Percentiles rank a stretch among this genome's conserved stretches.
Evolutionary conservation across 441 rosid species (phyloP).

Genomic region (Croton laevigatus): DNA sequence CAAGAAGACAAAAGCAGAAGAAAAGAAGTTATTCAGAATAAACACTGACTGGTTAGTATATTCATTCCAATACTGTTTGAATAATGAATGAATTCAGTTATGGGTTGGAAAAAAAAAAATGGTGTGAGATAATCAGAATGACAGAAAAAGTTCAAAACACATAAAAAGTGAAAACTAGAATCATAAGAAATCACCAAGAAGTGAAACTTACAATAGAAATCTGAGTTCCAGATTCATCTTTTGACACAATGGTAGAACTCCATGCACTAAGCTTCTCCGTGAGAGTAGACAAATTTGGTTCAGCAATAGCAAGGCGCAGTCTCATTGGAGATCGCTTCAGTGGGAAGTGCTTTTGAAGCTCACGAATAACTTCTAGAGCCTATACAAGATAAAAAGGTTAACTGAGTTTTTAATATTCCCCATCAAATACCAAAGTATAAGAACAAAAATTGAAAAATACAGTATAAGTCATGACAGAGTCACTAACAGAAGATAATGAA

Average conservation of each 20-base stretch:
- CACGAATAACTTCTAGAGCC: conserved; percentile 93
- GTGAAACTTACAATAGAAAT: conserved; percentile 60
- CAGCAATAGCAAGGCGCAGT: conserved; percentile 56
- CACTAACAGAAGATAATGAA: neutral
- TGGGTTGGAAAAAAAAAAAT: no score
- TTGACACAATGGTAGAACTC: conserved; percentile 62
- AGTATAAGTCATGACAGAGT: neutral
- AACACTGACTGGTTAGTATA: neutral
- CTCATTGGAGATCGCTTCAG: conserved; percentile 93
- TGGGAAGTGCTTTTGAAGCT: conserved; percentile 92
- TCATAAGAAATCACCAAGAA: neutral
- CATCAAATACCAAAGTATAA: neutral
- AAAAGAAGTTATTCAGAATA: neutral
- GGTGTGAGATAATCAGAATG: no score
- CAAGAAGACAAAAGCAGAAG: neutral
- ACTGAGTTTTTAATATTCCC: neutral
- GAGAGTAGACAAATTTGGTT: conserved; percentile 43
- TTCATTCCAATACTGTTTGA: neutral
- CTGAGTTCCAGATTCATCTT: conserved; percentile 71
- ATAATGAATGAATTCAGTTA: no score
- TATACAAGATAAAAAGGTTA: conserved; percentile 27
- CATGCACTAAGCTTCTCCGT: conserved; percentile 61
- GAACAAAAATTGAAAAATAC: neutral
- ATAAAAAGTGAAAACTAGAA: neutral
- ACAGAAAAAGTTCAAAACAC: neutral